Evolutionary conservation across 78 protist genomes (phyloP).

Genomic region (Salpingoeca rosetta): DNA sequence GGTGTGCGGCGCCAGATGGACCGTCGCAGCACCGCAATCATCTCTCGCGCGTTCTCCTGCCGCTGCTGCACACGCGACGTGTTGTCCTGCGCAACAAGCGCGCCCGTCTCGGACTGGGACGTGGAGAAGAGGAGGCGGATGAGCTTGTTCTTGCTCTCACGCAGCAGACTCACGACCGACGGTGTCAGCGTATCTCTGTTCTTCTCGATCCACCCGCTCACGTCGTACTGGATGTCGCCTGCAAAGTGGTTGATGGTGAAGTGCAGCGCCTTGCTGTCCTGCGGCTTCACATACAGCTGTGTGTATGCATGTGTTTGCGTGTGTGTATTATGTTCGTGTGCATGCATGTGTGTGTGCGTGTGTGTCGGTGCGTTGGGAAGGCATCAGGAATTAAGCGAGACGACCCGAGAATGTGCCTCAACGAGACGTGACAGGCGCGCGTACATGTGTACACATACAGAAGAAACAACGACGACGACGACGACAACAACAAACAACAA

Average conservation of each 20-base stretch:
- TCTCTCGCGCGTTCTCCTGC: background rate
- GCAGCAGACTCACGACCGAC: background rate
- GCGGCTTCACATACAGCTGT: conserved; percentile 42
- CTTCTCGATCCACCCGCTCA: conserved; percentile 50
- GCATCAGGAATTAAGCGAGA: too few relatives aligned
- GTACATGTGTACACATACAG: too few relatives aligned
- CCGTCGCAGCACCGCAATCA: background rate
- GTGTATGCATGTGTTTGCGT: background rate
- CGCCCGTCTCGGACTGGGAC: background rate
- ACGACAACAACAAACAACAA: too few relatives aligned
- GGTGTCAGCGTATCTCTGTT: conserved; percentile 48
- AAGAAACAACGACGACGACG: too few relatives aligned
- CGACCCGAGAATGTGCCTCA: too few relatives aligned
- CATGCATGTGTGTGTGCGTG: background rate
- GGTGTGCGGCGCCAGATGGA: background rate
- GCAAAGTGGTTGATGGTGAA: conserved; percentile 72
- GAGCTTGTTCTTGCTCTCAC: background rate
- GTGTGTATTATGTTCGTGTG: background rate
- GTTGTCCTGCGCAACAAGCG: background rate
- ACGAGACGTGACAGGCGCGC: too few relatives aligned
- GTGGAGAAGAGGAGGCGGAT: background rate
- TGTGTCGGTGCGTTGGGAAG: background rate
- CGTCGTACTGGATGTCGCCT: conserved; percentile 60
- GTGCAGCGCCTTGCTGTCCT: conserved; percentile 8
- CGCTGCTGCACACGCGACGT: background rate